Conservation (phyloP, 495 filamentous ascomycete genomes). For the Tuber melanosporum region DNA sequence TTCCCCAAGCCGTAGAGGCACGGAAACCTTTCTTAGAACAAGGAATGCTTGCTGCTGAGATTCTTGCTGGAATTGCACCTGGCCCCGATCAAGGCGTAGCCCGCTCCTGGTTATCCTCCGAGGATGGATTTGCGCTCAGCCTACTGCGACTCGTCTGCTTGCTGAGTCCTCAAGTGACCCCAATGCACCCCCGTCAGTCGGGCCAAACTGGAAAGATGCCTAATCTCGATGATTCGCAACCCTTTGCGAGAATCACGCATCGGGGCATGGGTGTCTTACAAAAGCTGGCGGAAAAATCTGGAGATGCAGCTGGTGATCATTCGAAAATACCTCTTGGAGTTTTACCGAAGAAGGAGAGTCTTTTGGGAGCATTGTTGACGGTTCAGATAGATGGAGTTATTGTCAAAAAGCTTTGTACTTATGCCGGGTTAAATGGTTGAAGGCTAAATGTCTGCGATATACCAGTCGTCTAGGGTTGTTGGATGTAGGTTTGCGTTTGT, state of each 20-base stretch:
- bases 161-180: slow-evolving; percentile 56
- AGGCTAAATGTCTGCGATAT: slow-evolving; percentile 22
- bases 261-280: slow-evolving; percentile 64
- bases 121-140: slow-evolving; percentile 76
- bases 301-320: slow-evolving; percentile 52
- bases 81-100: slow-evolving; percentile 63
- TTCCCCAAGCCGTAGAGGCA: slow-evolving; percentile 62
- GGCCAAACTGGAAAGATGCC: slow-evolving; percentile 25
- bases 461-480: not conserved
- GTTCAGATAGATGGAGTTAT: slow-evolving; percentile 55
- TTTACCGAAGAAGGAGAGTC: slow-evolving; percentile 61
- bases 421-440: slow-evolving; percentile 50
- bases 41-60: slow-evolving; percentile 83
- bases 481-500: slow-evolving; percentile 36
- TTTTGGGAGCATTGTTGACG: slow-evolving; percentile 63
- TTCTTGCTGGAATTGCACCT: slow-evolving; percentile 69
- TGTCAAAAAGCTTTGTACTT: slow-evolving; percentile 66
- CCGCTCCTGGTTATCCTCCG: slow-evolving; percentile 74
- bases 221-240: slow-evolving; percentile 44
- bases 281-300: slow-evolving; percentile 64
- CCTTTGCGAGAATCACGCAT: slow-evolving; percentile 56
- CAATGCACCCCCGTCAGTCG: slow-evolving; percentile 42
- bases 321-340: slow-evolving; percentile 56
- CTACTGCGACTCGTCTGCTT: slow-evolving; percentile 65
- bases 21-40: slow-evolving; percentile 85